Percentiles rank a stretch among this genome's conserved stretches.
phyloP scores from a whole-genome alignment of 352 stramenopile species.

The Phytophthora nicotianae region DNA sequence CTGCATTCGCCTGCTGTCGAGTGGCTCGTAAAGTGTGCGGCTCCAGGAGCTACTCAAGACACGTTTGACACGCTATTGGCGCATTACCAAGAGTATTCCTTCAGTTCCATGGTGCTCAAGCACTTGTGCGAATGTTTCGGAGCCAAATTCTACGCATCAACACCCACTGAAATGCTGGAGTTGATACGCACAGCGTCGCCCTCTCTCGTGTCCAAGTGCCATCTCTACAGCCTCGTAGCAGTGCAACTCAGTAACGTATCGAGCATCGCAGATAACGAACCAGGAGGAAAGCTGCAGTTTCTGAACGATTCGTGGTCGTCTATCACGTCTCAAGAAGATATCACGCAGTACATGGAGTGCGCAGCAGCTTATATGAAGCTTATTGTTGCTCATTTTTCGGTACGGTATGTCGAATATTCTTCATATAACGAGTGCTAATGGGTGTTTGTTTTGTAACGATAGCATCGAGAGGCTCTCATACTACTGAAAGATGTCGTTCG shows the following conservation, averaged over 20 bases:
- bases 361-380: conserved; percentile 86
- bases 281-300: conserved; percentile 72
- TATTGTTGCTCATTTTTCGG: conserved; percentile 83
- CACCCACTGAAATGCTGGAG: conserved; percentile 62
- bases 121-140: conserved; percentile 85
- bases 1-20: conserved; percentile 88
- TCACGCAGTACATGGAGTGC: conserved; percentile 84
- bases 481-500: conserved; percentile 88
- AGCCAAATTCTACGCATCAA: conserved; percentile 56
- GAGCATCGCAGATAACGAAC: conserved; percentile 33
- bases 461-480: conserved; percentile 80
- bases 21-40: conserved; percentile 84
- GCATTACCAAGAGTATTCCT: conserved; percentile 84
- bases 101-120: conserved; percentile 90
- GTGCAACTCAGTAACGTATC: conserved; percentile 56
- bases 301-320: conserved; percentile 87
- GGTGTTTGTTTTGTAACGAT: conserved; percentile 9
- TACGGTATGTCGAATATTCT: conserved; percentile 14
- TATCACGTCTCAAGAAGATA: conserved; percentile 73
- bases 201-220: conserved; percentile 64
- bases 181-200: conserved; percentile 67
- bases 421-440: conserved; percentile 3
- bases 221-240: conserved; percentile 75
- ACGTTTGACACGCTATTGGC: conserved; percentile 72
- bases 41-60: conserved; percentile 42